Evolutionary conservation across 176 grass and related monocot species (phyloP), one percentile per base, ranked within the genome.

Genomic region (Musa beccarii): DNA sequence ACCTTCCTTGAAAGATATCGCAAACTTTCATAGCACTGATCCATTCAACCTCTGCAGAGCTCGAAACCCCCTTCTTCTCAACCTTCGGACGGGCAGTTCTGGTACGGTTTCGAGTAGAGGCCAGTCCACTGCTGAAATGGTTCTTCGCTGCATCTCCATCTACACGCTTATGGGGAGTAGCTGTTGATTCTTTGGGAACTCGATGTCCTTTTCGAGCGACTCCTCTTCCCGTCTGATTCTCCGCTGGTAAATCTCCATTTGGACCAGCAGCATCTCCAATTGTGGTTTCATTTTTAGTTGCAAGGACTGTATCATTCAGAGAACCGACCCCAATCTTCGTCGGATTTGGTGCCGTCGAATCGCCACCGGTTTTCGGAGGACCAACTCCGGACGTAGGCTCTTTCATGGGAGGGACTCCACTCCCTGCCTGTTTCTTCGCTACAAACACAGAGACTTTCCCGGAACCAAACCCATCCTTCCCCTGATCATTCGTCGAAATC

Each of bases 1-100:
- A 99, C 6, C 83, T 87, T 28, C 96, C 96, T 15, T 81, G 80
- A 79, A 92, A 95, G 81, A 95, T 86, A 56, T 99, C 79, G 24
- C 96, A 99, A 63, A 71, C 77, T 63, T 86, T 83, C 91, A 99
- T 92, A 14, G 53, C 78, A 76, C 85, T 81, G 49, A 92, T 89
- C 86, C 59, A 89, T 19, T 95, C 76, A 69, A 53, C 24, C 66
- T 76, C 89, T 54, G 56, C 54, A 1, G 78, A 50, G 52, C 63
- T 75, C 23, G 70, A 73, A 73, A 51, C 28, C 10, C 24, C 52
- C 9, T 73, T 55, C 13, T 73, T 10, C 52, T 15, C 52, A 10
- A 24, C 51, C 71, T 72, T 52, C 13, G 25, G 14, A 4, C 2
- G 67, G 57, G 57, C 14, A 49, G 28, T 14, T 49, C 16, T 1